Evolutionary conservation across 2,329 filamentous ascomycete genomes (phyloP).

Genomic region (Aspergillus nomiae): DNA sequence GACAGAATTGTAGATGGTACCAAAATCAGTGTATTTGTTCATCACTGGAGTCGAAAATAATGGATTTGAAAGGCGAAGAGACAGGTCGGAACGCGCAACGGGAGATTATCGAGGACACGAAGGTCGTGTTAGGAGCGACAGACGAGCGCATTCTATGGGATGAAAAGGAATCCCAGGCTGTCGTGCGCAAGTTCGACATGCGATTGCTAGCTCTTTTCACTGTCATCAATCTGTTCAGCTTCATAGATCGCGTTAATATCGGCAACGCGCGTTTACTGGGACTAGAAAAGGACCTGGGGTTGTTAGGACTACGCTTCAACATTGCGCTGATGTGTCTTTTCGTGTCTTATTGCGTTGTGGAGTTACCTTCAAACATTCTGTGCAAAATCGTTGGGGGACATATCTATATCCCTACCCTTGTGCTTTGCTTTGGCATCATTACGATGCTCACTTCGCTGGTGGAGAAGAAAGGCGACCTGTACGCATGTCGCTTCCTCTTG

Average conservation of each 20-base stretch:
- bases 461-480: neutral
- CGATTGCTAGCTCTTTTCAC: conserved; percentile 32
- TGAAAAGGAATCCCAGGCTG: conserved; percentile 3
- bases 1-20: neutral
- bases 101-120: neutral
- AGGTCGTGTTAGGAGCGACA: neutral
- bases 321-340: conserved; percentile 20
- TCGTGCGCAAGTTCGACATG: conserved; percentile 38
- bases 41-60: neutral
- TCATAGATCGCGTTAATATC: conserved; percentile 37
- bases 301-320: conserved; percentile 37
- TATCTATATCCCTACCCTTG: conserved; percentile 5
- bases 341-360: conserved; percentile 7
- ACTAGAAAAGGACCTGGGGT: conserved; percentile 26
- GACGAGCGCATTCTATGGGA: neutral
- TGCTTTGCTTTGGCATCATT: conserved; percentile 9
- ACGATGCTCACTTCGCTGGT: conserved; percentile 9
- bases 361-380: conserved; percentile 11
- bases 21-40: neutral
- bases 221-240: conserved; percentile 34
- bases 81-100: neutral
- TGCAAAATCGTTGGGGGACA: conserved; percentile 10
- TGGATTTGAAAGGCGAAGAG: neutral
- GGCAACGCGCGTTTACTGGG: conserved; percentile 41
- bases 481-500: conserved; percentile 8